Evolutionary conservation across 768 basidiomycete genomes (phyloP).

Genomic region (Dacryopinax spathularia): DNA sequence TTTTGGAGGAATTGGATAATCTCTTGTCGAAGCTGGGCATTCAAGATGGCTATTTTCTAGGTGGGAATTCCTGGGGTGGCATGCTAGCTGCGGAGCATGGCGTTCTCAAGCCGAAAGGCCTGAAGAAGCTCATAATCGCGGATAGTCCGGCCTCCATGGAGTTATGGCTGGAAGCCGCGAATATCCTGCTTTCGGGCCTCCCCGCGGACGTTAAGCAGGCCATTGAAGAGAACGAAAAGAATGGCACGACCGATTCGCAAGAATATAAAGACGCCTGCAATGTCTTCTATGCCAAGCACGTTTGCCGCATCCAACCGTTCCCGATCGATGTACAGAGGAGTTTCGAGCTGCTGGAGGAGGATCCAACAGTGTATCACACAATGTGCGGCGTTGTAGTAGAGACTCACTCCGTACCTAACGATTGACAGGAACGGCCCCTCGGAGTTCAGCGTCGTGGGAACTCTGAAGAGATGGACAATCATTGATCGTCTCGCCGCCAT

Average conservation of each 20-base stretch:
- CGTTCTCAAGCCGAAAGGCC: conserved; percentile 30
- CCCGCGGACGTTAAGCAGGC: conserved; percentile 30
- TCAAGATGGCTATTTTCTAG: conserved; percentile 29
- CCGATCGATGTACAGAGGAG: conserved; percentile 28
- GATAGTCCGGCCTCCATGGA: conserved; percentile 33
- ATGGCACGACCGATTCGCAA: conserved; percentile 28
- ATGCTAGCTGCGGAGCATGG: conserved; percentile 31
- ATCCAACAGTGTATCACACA: conserved; percentile 35
- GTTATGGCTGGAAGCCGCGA: conserved; percentile 29
- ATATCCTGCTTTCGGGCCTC: conserved; percentile 24
- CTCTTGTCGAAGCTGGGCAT: conserved; percentile 33
- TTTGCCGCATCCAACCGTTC: conserved; percentile 34
- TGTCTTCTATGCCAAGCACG: conserved; percentile 30
- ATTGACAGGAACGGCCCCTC: conserved; percentile 22
- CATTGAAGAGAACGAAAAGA: conserved; percentile 34
- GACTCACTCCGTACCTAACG: neutral
- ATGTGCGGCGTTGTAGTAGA: conserved; percentile 24
- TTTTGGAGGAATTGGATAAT: conserved; percentile 39
- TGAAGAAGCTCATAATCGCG: conserved; percentile 34
- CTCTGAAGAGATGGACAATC: conserved; percentile 36
- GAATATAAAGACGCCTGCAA: conserved; percentile 35
- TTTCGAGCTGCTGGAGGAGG: conserved; percentile 27
- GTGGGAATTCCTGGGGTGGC: conserved; percentile 33
- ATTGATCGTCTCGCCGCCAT: conserved; percentile 32
- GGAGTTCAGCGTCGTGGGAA: conserved; percentile 29